Evolutionary conservation across 805 yeast species (phyloP).

Genomic region (Metschnikowia picachoensis): DNA sequence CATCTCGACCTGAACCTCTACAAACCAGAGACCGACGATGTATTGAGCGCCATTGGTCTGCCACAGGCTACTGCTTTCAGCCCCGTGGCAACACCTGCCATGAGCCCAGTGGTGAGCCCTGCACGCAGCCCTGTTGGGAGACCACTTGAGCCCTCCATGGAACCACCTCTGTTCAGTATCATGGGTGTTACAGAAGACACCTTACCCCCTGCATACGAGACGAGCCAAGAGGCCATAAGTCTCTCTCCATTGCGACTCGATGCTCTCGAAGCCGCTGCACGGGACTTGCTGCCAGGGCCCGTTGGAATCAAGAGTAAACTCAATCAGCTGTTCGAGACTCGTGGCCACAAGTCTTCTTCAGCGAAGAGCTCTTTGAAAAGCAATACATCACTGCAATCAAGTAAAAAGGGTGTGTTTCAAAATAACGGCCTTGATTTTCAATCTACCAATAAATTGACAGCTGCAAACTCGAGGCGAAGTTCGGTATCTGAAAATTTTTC

Average conservation of each 20-base stretch:
- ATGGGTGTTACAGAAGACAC: constrained; percentile 12
- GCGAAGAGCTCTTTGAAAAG: constrained; percentile 7
- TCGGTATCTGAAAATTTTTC: not conserved
- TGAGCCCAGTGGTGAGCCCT: constrained; percentile 11
- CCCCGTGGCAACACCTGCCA: constrained; percentile 13
- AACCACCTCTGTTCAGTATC: constrained; percentile 16
- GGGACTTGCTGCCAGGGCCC: constrained; percentile 1
- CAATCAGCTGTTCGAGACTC: constrained; percentile 11
- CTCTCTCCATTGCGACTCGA: constrained; percentile 16
- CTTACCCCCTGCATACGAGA: constrained; percentile 17
- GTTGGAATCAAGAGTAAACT: constrained; percentile 14
- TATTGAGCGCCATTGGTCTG: constrained; percentile 12
- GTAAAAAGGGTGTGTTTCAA: too few relatives aligned
- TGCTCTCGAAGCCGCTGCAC: not conserved
- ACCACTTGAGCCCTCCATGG: constrained; percentile 10
- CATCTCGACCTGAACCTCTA: constrained; percentile 47
- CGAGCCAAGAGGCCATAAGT: constrained; percentile 2
- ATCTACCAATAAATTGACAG: too few relatives aligned
- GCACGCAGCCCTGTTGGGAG: constrained; percentile 6
- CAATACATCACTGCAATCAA: not conserved
- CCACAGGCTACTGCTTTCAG: constrained; percentile 18
- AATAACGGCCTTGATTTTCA: too few relatives aligned
- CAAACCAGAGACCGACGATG: constrained; percentile 46
- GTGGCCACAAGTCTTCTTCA: constrained; percentile 3
- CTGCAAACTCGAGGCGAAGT: too few relatives aligned